phyloP scores from a whole-genome alignment of 2,329 filamentous ascomycete species.

The Paraphaeosphaeria sporulosa region DNA sequence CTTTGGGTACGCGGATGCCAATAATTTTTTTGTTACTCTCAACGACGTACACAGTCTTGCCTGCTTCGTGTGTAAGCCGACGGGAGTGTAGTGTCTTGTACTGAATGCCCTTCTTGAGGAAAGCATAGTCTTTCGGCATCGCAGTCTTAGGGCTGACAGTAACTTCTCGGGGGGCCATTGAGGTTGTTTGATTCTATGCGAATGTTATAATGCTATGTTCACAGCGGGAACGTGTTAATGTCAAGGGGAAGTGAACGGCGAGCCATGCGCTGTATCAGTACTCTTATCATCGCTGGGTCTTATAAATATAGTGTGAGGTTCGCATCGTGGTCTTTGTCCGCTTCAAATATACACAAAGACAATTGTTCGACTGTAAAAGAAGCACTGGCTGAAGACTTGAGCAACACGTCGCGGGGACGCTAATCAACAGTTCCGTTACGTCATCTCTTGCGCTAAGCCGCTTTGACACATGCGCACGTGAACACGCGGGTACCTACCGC shows the following conservation, averaged over 20 bases:
- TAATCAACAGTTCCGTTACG: not conserved
- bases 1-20: conserved; percentile 54
- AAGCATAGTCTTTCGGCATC: conserved; percentile 42
- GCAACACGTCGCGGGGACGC: not conserved
- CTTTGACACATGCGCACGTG: not conserved
- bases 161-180: conserved; percentile 27
- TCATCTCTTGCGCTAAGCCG: not conserved
- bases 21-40: conserved; percentile 38
- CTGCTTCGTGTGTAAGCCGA: conserved; percentile 39
- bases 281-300: not conserved
- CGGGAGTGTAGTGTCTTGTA: conserved; percentile 47
- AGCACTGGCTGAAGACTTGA: not conserved
- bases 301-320: not conserved
- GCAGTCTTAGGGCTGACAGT: conserved; percentile 27
- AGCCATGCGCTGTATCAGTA: not conserved
- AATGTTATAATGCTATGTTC: not conserved
- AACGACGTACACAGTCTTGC: conserved; percentile 38
- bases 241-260: not conserved
- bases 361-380: not conserved
- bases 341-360: conserved; percentile 14
- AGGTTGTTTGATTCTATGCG: not conserved
- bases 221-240: not conserved
- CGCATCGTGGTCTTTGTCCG: conserved; percentile 8
- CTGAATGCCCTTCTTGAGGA: conserved; percentile 42
- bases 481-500: not conserved